Percentiles rank a stretch among this genome's conserved stretches.
These are phyloP conservation scores for Saccharomyces hybrid DNA, from an alignment of 1,139 yeast species.

Conservation along the genomic window DNA sequence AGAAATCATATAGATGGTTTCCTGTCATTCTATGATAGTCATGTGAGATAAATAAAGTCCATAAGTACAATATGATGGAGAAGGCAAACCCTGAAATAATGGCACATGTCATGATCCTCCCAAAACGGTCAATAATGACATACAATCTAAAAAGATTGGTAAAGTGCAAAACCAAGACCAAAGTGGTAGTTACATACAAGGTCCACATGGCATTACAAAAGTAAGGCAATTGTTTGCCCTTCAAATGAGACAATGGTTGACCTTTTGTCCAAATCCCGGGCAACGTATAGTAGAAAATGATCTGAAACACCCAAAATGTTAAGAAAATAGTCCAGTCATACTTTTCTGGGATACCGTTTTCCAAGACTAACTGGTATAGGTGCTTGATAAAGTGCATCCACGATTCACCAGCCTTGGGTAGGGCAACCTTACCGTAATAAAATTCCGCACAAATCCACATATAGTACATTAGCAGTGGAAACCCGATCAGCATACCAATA, in stretches of 20 bases:
- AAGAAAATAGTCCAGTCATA: slow-evolving; percentile 65
- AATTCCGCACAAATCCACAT: slow-evolving; percentile 89
- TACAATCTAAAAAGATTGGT: slow-evolving; percentile 67
- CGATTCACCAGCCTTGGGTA: slow-evolving; percentile 55
- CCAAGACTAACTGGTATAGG: slow-evolving; percentile 37
- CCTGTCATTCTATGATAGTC: slow-evolving; percentile 90
- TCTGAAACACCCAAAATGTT: slow-evolving; percentile 64
- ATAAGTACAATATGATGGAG: slow-evolving; percentile 53
- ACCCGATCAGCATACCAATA: slow-evolving; percentile 84
- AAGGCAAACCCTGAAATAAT: slow-evolving; percentile 66
- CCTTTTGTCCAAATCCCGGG: slow-evolving; percentile 97
- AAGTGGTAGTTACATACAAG: slow-evolving; percentile 57
- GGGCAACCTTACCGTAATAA: slow-evolving; percentile 64
- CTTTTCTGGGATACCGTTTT: slow-evolving; percentile 61
- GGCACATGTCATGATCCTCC: slow-evolving; percentile 88
- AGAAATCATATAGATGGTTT: slow-evolving; percentile 78
- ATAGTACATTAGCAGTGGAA: slow-evolving; percentile 90
- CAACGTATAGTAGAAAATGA: slow-evolving; percentile 66
- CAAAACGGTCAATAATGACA: slow-evolving; percentile 71
- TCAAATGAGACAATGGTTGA: slow-evolving; percentile 76
- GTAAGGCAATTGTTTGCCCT: slow-evolving; percentile 76
- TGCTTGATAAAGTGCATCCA: slow-evolving; percentile 45
- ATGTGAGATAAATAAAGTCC: slow-evolving; percentile 56
- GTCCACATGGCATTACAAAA: slow-evolving; percentile 88
- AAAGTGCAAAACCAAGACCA: slow-evolving; percentile 57